Evolutionary conservation across 2,329 filamentous ascomycete species (phyloP), one percentile per base, ranked within the genome.

Genomic region (Aciculosporium take): DNA sequence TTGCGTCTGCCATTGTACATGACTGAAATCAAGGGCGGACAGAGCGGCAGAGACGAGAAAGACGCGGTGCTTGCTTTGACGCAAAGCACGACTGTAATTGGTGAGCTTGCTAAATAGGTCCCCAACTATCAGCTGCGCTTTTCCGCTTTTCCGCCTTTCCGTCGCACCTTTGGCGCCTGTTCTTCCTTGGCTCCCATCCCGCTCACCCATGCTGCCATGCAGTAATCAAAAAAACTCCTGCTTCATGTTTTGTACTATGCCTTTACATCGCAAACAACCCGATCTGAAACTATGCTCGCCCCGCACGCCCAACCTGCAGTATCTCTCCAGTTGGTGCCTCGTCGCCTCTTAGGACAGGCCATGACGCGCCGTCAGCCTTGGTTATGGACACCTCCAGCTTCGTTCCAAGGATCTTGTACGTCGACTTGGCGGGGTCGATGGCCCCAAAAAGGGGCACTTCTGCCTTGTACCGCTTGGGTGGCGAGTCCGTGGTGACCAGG

Each of bases 221-320:
- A 41, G 12, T 3, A 35, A 37, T n/a, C 32, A 24, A 23, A 6
- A 38, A 21, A 40, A 29, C 34, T 40, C 39, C 31, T 28, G 24
- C 18, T 25, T 32, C 12, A 15, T 32, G 10, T 15, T 5, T 12
- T 25, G 17, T 36, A 36, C 18, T 9, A 21, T 20, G 13, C 5
- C 36, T 10, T 37, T 9, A 24, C 25, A 23, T 7, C 25, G 21
- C 17, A 7, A 28, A 20, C 7, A 21, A 15, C 4, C 10, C 7
- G 5, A 33, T 9, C 4, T 7, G 5, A 7, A 15, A 12, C 5
- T 40, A 47, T 15, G 49, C 49, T 17, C 40, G 40, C 5, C 81
- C 86, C 39, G 91, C 87, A 49, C 79, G 72, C 12, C 91, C 91
- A 48, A 93, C 71, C 63, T 98, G 91, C 49, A 96, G 77, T 52